Evolutionary conservation across 2,329 filamentous ascomycete genomes (phyloP), one percentile per base, ranked within the genome.

Genomic region (Ophiostoma tasmaniense): DNA sequence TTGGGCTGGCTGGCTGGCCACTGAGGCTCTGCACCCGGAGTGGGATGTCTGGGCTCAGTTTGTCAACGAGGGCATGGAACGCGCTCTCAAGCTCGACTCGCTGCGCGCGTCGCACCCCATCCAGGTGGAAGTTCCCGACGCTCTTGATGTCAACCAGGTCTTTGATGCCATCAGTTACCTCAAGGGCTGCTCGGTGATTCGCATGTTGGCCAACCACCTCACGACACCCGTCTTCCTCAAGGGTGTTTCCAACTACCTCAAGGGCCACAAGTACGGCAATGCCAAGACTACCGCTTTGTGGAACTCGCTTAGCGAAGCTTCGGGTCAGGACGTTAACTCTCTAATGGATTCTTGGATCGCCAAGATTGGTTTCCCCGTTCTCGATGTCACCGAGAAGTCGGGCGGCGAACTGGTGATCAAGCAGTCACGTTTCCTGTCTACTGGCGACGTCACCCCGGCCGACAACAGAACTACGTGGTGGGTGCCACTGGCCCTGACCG

Each of bases 31-130:
- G 68, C 92, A 98, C 79, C 95, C 95, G 2, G 94, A 97, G 73
- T 98, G 95, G 94, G 89, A 98, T 75, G 90, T 98, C 39, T 99
- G 95, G 95, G 90, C 91, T 70, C 93, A 97, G 80, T 99, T 97
- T 80, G 92, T 98, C 75, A 92, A 92, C 80, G 95, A 98, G 82
- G 91, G 90, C 75, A 91, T 96, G 82, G 92, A 97, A 84, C 88
- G 88, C 82, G 94, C 94, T 69, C 96, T 97, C 79, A 86, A 89
- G 73, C 87, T 99, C 37, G 95, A 99, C 76, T 89, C 91, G 64
- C 87, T 99, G 73, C 90, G 95, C 64, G 91, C 92, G 59, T 97
- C 93, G 66, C 95, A 99, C 78, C 91, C 95, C 10, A 97, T 99
- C 73, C 94, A 99, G 78, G 95, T 99, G 7, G 91, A 93, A 0